These are phyloP conservation scores for Naganishia friedmannii DNA, from an alignment of 768 basidiomycete genomes.

Conservation along the genomic window DNA sequence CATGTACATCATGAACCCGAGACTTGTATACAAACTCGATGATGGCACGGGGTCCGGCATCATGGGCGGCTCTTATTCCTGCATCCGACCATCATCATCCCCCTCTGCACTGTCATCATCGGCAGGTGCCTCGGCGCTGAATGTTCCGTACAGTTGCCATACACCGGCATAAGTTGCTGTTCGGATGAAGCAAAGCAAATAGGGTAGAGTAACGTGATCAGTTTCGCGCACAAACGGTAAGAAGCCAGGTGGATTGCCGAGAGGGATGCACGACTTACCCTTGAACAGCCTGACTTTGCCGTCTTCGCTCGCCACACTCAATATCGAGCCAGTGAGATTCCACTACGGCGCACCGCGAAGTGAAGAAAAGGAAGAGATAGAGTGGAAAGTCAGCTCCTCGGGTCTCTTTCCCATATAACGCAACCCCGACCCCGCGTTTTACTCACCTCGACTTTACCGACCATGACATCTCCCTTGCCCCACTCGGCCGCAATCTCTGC, in stretches of 20 bases:
- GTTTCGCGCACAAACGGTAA: too few species aligned
- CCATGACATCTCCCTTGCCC: constrained; percentile 58
- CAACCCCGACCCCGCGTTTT: constrained; percentile 53
- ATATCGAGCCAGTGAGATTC: constrained; percentile 51
- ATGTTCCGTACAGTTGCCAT: constrained; percentile 48
- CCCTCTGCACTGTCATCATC: constrained; percentile 21
- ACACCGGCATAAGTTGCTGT: constrained; percentile 48
- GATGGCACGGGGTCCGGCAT: too few species aligned
- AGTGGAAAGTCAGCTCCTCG: background rate
- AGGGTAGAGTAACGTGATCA: too few species aligned
- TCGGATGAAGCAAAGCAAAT: too few species aligned
- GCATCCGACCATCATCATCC: constrained; percentile 8
- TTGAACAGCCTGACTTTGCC: constrained; percentile 62
- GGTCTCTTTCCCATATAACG: constrained; percentile 17
- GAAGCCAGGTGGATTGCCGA: too few species aligned
- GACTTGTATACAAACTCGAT: background rate
- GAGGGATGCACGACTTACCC: constrained; percentile 54
- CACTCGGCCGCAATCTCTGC: constrained; percentile 74
- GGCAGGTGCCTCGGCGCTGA: constrained; percentile 48
- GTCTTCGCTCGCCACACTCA: constrained; percentile 67
- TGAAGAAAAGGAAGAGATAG: too few species aligned
- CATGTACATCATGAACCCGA: too few species aligned
- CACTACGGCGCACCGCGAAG: constrained; percentile 41
- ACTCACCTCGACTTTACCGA: constrained; percentile 93
- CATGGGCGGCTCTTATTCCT: too few species aligned